phyloP scores from a whole-genome alignment of 805 yeast species.

The Saccharomycopsis amapae region DNA sequence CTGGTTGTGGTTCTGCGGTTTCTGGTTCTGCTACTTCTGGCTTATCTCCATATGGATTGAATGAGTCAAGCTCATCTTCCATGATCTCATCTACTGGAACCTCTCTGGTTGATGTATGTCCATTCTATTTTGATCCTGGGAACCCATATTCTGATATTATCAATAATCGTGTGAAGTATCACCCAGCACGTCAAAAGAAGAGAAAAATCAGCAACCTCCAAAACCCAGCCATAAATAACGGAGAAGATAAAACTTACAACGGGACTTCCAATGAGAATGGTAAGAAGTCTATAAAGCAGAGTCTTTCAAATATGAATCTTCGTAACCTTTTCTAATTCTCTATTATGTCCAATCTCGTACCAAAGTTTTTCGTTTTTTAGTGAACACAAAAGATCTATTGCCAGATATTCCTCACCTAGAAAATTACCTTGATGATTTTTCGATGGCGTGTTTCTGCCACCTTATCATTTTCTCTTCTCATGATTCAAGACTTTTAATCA shows the following conservation, averaged over 20 bases:
- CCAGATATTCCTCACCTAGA: too few species aligned
- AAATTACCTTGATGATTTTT: too few species aligned
- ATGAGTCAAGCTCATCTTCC: conserved; percentile 10
- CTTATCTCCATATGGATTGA: too few species aligned
- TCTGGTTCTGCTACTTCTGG: too few species aligned
- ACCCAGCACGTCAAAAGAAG: not conserved
- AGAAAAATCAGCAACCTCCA: not conserved
- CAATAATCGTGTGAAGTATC: conserved; percentile 15
- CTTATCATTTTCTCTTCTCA: too few species aligned
- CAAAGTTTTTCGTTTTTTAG: too few species aligned
- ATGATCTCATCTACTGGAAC: conserved; percentile 8
- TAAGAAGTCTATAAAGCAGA: conserved; percentile 1
- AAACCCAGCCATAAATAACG: not conserved
- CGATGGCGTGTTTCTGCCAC: too few species aligned
- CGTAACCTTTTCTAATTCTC: conserved; percentile 7
- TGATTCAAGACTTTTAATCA: too few species aligned
- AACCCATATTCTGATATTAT: conserved; percentile 20
- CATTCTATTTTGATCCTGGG: conserved; percentile 17
- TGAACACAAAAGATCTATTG: too few species aligned
- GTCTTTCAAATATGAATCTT: conserved; percentile 9
- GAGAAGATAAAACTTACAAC: not conserved
- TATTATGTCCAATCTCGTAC: too few species aligned
- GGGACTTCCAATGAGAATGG: too few species aligned
- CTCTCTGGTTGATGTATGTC: not conserved
- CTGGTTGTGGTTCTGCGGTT: too few species aligned